Conservation (phyloP, 306 rosid genomes). For the Benincasa hispida region DNA sequence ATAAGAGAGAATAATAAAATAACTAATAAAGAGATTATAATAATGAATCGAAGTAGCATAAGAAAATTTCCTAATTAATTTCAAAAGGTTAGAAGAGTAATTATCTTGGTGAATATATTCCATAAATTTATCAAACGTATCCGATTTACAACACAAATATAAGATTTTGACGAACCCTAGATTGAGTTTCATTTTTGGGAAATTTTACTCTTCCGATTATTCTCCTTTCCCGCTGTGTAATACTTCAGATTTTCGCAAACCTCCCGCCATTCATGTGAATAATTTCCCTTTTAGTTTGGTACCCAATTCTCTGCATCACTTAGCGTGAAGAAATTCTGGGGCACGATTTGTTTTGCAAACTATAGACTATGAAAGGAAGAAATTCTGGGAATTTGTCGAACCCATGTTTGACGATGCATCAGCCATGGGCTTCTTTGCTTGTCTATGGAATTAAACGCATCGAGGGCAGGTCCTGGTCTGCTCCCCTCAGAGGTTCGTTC, state of each 20-base stretch:
- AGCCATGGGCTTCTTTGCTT: conserved; percentile 95
- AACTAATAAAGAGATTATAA: no score
- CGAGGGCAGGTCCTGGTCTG: conserved; percentile 88
- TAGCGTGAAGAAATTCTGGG: neutral
- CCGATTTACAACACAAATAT: no score
- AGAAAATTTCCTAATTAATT: no score
- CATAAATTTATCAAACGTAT: no score
- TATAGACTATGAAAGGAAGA: conserved; percentile 22
- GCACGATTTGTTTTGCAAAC: neutral
- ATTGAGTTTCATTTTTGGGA: neutral
- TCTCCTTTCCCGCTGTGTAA: neutral
- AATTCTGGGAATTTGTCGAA: conserved; percentile 43
- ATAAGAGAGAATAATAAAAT: no score
- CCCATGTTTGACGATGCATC: conserved; percentile 90
- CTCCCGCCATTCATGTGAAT: neutral
- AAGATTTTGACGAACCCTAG: neutral
- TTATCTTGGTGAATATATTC: no score
- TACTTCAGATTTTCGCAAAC: neutral
- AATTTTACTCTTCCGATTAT: neutral
- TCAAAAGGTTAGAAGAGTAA: no score
- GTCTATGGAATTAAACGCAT: conserved; percentile 82
- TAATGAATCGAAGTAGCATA: no score
- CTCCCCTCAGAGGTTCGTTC: conserved; percentile 60
- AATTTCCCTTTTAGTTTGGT: neutral
- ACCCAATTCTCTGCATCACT: neutral